Conservation (phyloP, 2,329 filamentous ascomycete species). For the Herpotrichia juniperi region DNA sequence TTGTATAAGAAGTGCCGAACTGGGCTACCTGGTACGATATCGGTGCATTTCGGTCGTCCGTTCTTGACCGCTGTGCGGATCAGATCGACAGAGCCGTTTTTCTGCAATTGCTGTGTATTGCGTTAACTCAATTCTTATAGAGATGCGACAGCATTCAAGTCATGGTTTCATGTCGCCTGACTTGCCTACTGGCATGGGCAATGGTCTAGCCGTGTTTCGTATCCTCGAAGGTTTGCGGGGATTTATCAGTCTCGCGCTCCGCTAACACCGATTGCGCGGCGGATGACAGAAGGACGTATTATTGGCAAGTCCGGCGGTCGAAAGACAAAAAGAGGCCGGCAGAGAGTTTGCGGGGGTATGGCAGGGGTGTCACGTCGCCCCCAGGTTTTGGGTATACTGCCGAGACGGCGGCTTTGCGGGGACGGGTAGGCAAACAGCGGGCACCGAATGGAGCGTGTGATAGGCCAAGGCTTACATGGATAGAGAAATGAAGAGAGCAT, state of each 20-base stretch:
- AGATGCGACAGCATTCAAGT: background rate
- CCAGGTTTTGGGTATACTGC: background rate
- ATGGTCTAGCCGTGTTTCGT: background rate
- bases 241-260: conserved; percentile 1
- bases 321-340: background rate
- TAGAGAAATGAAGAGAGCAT: conserved; percentile 1
- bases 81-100: conserved; percentile 74
- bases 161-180: background rate
- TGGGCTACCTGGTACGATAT: conserved; percentile 80
- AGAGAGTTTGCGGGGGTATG: background rate
- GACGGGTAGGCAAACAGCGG: conserved; percentile 2
- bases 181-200: background rate
- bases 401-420: background rate
- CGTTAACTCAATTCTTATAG: no score
- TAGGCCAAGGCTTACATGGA: background rate
- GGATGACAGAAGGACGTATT: background rate
- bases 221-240: background rate
- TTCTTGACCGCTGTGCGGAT: conserved; percentile 74
- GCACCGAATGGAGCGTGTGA: background rate
- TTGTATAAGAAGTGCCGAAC: conserved; percentile 96
- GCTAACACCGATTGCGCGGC: background rate
- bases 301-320: background rate
- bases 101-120: conserved; percentile 67
- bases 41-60: conserved; percentile 73
- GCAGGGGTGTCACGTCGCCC: background rate